Evolutionary conservation across 1,139 yeast genomes (phyloP).

Genomic region (Scheffersomyces illinoinensis): DNA sequence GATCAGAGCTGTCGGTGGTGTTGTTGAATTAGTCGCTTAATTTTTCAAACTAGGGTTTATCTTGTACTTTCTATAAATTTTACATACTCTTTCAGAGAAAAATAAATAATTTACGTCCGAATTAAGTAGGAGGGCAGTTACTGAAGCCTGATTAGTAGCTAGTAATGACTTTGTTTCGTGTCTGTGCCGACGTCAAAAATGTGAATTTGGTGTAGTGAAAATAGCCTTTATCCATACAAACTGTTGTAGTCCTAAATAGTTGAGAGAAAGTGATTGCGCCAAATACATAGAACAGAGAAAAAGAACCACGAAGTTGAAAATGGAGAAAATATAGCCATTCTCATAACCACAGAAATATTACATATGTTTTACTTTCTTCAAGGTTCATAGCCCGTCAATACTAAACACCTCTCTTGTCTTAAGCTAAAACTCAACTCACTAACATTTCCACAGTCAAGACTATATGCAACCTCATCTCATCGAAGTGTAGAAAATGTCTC

Average conservation of each 20-base stretch:
- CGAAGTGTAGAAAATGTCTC: background rate
- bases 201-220: no score
- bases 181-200: no score
- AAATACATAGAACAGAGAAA: no score
- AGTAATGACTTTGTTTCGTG: no score
- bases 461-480: background rate
- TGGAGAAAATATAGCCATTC: no score
- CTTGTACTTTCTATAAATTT: conserved; percentile 7
- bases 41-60: conserved; percentile 5
- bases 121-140: no score
- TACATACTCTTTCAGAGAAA: conserved; percentile 4
- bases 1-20: conserved; percentile 99
- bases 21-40: conserved; percentile 98
- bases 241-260: no score
- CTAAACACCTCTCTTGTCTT: background rate
- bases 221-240: no score
- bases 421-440: background rate
- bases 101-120: conserved; percentile 1
- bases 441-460: background rate
- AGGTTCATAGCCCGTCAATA: background rate
- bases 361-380: background rate
- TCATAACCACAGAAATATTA: background rate
- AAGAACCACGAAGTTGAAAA: no score
- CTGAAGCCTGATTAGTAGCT: no score
- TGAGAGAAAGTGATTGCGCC: no score